Percentiles rank a stretch among this genome's conserved stretches.
These are phyloP conservation scores for Selenicereus undatus DNA, from an alignment of 148 eudicot species.

Conservation along the genomic window DNA sequence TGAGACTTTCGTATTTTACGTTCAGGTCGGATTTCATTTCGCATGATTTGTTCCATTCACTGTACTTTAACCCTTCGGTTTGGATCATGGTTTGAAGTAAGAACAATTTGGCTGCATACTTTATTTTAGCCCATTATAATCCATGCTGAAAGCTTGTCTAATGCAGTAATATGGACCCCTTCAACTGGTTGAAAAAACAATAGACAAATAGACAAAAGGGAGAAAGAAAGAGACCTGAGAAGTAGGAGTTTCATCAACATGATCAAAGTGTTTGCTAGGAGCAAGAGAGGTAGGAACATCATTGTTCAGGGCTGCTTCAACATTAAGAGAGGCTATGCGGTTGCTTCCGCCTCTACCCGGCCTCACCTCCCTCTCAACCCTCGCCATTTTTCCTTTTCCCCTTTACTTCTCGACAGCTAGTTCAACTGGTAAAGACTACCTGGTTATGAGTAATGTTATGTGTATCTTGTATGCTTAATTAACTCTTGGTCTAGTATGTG, in stretches of 20 bases:
- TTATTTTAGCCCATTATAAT: no score
- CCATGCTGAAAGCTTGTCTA: no score
- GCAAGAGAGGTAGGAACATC: constrained; percentile 14
- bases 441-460: neutral
- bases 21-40: no score
- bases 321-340: constrained; percentile 30
- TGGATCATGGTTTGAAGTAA: no score
- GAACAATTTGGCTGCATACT: no score
- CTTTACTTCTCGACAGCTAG: neutral
- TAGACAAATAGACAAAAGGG: neutral
- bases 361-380: constrained; percentile 15
- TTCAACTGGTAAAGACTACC: neutral
- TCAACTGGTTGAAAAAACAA: neutral
- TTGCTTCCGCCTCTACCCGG: constrained; percentile 36
- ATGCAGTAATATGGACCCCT: neutral
- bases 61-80: no score
- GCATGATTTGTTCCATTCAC: no score
- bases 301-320: constrained; percentile 8
- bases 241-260: constrained; percentile 19
- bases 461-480: neutral
- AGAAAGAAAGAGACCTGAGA: constrained; percentile 11
- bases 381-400: constrained; percentile 9
- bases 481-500: neutral
- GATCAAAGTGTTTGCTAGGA: constrained; percentile 28
- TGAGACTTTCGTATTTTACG: no score